Conservation (phyloP, 352 stramenopile genomes). For the Globisporangium cystogenes region DNA sequence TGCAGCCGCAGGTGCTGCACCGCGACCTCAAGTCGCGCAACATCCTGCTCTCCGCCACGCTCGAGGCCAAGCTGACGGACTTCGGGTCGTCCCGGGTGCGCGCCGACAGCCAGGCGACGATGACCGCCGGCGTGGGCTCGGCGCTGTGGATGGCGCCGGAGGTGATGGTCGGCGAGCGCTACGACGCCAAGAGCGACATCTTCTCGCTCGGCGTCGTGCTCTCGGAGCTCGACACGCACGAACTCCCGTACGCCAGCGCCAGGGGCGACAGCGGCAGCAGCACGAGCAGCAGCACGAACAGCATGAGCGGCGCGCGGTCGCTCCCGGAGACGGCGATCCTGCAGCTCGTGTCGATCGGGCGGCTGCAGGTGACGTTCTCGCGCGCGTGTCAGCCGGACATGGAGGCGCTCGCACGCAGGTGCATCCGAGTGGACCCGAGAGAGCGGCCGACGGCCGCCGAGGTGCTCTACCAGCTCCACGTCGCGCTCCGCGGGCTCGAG, state of each 20-base stretch:
- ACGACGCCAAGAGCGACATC: conserved; percentile 25
- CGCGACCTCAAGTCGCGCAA: conserved; percentile 74
- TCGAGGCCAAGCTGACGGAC: conserved; percentile 45
- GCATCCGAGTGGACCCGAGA: conserved; percentile 5
- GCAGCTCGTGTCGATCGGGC: conserved; percentile 22
- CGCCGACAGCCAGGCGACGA: conserved; percentile 12
- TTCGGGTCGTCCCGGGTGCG: conserved; percentile 26
- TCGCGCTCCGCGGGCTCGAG: conserved; percentile 9
- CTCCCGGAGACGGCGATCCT: conserved; percentile 21
- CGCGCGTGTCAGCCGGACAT: conserved; percentile 7
- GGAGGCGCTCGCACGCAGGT: conserved; percentile 5
- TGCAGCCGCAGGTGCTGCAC: conserved; percentile 38
- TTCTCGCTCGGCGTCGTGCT: conserved; percentile 77
- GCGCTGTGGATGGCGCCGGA: conserved; percentile 34
- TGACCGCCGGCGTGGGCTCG: conserved; percentile 32
- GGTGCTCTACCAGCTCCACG: conserved; percentile 17
- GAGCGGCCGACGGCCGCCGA: conserved; percentile 11
- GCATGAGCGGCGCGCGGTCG: conserved; percentile 14
- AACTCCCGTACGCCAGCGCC: conserved; percentile 24
- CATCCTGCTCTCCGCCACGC: conserved; percentile 34
- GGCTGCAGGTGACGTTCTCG: conserved; percentile 14
- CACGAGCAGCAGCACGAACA: background rate
- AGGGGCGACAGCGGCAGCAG: background rate
- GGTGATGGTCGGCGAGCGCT: conserved; percentile 24
- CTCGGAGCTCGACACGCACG: conserved; percentile 65